Conservation (phyloP, 495 filamentous ascomycete species). For the Aspergillus hancockii region DNA sequence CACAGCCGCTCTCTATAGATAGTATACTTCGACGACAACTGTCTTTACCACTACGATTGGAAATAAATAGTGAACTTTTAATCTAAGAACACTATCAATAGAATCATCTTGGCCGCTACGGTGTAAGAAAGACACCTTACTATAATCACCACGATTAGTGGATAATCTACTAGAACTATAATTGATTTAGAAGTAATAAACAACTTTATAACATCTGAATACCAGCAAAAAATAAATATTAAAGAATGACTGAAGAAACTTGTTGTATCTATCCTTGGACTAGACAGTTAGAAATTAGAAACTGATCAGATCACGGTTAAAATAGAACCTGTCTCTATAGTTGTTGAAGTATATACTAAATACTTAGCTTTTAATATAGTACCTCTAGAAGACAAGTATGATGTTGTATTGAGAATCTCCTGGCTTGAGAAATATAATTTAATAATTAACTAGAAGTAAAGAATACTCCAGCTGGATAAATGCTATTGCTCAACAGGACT, state of each 20-base stretch:
- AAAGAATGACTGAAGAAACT: not conserved
- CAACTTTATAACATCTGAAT: not conserved
- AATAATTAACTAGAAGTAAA: constrained; percentile 13
- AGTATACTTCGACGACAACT: not conserved
- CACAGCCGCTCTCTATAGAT: not conserved
- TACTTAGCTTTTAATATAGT: constrained; percentile 9
- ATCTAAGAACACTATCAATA: not conserved
- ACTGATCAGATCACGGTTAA: not conserved
- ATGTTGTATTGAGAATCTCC: constrained; percentile 16
- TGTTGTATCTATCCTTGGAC: not conserved
- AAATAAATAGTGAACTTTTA: not conserved
- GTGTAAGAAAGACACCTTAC: too few species aligned
- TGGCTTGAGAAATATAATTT: constrained; percentile 14
- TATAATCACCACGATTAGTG: too few species aligned
- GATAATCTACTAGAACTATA: too few species aligned
- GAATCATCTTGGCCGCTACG: too few species aligned
- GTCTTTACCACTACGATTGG: not conserved
- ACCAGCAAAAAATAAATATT: not conserved
- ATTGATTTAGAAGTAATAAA: not conserved
- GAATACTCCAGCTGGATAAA: too few species aligned
- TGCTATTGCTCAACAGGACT: too few species aligned
- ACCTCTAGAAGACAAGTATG: constrained; percentile 9
- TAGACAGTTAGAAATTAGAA: constrained; percentile 2
- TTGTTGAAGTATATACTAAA: constrained; percentile 4
- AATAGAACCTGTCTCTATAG: constrained; percentile 7